Percentiles rank a stretch among this genome's conserved stretches.
phyloP scores from a whole-genome alignment of 148 eudicot species.

The Cornus kousa region DNA sequence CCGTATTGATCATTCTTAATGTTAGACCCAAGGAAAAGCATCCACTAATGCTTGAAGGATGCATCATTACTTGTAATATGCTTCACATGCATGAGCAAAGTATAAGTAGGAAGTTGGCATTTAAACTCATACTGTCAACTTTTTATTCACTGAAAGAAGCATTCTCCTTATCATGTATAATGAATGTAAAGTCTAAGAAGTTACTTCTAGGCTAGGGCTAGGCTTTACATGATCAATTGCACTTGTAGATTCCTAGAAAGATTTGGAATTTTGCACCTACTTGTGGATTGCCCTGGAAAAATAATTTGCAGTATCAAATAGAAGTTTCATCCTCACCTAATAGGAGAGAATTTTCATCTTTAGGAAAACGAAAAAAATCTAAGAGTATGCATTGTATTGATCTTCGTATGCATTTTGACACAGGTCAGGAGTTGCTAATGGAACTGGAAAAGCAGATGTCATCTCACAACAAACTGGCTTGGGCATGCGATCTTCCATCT shows the following conservation, averaged over 20 bases:
- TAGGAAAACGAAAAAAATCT: too few relatives aligned
- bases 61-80: too few relatives aligned
- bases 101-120: too few relatives aligned
- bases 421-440: conserved; percentile 54
- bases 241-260: neutral
- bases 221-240: neutral
- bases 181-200: too few relatives aligned
- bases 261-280: neutral
- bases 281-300: neutral
- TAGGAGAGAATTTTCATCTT: neutral
- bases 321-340: neutral
- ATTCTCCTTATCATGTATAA: too few relatives aligned
- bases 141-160: too few relatives aligned
- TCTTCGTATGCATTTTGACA: conserved; percentile 16
- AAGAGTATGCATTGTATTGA: neutral
- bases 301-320: neutral
- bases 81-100: too few relatives aligned
- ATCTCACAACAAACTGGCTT: conserved; percentile 35
- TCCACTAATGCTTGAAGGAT: too few relatives aligned
- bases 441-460: conserved; percentile 54
- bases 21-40: too few relatives aligned
- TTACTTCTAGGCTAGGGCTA: neutral
- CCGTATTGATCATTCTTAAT: too few relatives aligned
- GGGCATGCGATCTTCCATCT: conserved; percentile 46
- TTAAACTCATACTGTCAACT: too few relatives aligned